phyloP scores from a whole-genome alignment of 176 grass and related monocot genomes.

The Oryza nivara region DNA sequence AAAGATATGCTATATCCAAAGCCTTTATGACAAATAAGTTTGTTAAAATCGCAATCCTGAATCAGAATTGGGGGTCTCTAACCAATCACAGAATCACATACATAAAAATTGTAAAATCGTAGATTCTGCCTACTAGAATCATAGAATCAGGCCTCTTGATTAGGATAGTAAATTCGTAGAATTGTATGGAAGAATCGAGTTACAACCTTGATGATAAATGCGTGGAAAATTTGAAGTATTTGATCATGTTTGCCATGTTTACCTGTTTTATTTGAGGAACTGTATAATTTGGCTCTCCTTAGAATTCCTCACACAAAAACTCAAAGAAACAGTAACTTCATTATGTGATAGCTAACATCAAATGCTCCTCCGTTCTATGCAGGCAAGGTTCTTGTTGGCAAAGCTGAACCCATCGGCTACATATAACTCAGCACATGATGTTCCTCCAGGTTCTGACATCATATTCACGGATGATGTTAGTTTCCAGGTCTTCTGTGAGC shows the following conservation, averaged over 20 bases:
- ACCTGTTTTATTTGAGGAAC: not conserved
- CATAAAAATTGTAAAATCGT: too few species aligned
- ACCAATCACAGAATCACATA: too few species aligned
- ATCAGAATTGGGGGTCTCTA: too few species aligned
- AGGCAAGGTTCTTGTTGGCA: constrained; percentile 98
- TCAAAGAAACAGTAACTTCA: constrained; percentile 12
- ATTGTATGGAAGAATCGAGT: too few species aligned
- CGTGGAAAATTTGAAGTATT: not conserved
- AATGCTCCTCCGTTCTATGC: constrained; percentile 20
- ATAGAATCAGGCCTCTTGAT: too few species aligned
- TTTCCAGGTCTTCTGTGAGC: constrained; percentile 97
- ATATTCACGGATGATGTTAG: constrained; percentile 98
- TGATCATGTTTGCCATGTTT: not conserved
- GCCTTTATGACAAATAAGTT: not conserved
- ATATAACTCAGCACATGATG: constrained; percentile 83
- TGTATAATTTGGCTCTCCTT: not conserved
- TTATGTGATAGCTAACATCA: not conserved
- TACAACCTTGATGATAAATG: not conserved
- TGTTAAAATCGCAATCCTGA: too few species aligned
- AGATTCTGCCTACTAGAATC: too few species aligned
- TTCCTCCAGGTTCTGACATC: constrained; percentile 87
- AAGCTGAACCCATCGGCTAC: constrained; percentile 96
- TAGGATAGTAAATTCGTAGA: too few species aligned
- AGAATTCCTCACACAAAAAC: not conserved
- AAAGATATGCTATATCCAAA: not conserved